Evolutionary conservation across 2,329 filamentous ascomycete species (phyloP).

Genomic region (Fonsecaea pugnacius): DNA sequence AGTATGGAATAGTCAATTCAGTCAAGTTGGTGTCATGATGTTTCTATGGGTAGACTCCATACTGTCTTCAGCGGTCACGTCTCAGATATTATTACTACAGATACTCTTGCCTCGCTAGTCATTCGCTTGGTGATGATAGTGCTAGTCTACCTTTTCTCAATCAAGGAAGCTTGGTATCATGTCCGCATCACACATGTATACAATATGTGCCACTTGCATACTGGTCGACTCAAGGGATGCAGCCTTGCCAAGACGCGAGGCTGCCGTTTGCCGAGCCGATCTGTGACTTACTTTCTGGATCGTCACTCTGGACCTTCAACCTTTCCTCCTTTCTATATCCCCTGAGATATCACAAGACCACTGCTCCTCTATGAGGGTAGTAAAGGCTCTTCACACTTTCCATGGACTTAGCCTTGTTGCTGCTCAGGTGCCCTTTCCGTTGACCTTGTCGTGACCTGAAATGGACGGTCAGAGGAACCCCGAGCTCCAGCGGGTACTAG

Average conservation of each 20-base stretch:
- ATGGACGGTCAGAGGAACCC: constrained; percentile 33
- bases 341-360: not conserved
- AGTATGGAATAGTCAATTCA: too few relatives aligned
- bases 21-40: too few relatives aligned
- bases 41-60: too few relatives aligned
- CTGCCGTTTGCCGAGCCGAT: not conserved
- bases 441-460: not conserved
- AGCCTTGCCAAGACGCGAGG: constrained; percentile 6
- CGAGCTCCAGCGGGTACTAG: constrained; percentile 35
- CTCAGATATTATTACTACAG: too few relatives aligned
- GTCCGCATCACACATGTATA: not conserved
- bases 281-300: not conserved
- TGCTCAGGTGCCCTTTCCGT: not conserved
- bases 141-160: too few relatives aligned
- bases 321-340: not conserved
- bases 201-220: too few relatives aligned
- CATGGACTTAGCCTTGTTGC: not conserved
- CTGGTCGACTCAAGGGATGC: not conserved
- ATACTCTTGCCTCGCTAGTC: too few relatives aligned
- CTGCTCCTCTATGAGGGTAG: not conserved
- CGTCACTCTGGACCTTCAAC: not conserved
- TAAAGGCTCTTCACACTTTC: not conserved
- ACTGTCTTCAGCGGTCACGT: too few relatives aligned
- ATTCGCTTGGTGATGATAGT: too few relatives aligned
- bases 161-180: not conserved